Evolutionary conservation across 768 basidiomycete genomes (phyloP), one percentile per base, ranked within the genome.

Genomic region (Lactifluus volemus): DNA sequence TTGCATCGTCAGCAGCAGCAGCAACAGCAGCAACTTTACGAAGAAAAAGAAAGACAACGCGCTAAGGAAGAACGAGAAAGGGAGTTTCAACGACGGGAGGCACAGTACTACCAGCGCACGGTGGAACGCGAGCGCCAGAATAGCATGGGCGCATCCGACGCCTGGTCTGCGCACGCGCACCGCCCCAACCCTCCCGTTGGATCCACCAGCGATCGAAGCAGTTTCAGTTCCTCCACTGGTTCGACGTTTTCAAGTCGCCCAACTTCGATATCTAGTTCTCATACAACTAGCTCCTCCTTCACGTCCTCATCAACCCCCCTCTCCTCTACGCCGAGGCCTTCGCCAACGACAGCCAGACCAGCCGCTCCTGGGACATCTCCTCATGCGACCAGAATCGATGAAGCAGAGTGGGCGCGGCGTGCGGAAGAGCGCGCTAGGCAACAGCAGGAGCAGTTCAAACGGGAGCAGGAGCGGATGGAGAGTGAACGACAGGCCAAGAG

Each of bases 381-480:
- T 2, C 60, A 58, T 54, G 71, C 38, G 42, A 69, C 62, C 52
- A 63, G 41, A 36, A 19, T 59, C 14, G 64, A 76, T 11, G 80
- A 84, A 63, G 76, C 77, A 5, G 84, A 87, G 55, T 84, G 85
- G 79, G 74, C 78, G 19, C 81, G 84, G 34, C 81, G 81, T 15
- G 84, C 86, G 63, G 83, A 78, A 21, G 84, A 88, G 67, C 80
- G 83, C 34, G 79, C 80, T 32, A 77, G 81, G 50, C 76, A 79
- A 61, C 88, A 86, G 69, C 83, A 85, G 68, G 86, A 88, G 74
- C 76, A 76, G 57, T 89, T 88, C 73, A 80, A 80, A 48, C 77
- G 77, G 60, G 84, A 88, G 69, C 86, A 89, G 69, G 85, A 86
- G 69, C 75, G 77, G 48, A 47, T 79, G 55, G 76, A 82, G 49